Evolutionary conservation across 2,329 filamentous ascomycete species (phyloP).

Genomic region (Xylariaceae sp.): DNA sequence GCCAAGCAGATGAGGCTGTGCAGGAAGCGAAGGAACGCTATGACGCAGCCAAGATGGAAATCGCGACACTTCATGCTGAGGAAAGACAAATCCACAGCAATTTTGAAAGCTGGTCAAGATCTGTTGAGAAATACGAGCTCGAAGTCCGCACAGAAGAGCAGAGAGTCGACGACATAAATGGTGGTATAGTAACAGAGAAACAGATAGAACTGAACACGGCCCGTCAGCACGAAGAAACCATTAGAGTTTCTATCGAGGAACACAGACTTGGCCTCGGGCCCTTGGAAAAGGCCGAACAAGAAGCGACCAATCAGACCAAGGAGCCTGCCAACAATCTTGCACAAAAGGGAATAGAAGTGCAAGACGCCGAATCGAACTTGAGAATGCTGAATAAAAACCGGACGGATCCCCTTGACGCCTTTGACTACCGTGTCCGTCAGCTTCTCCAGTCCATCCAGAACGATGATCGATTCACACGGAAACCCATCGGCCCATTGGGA

Average conservation of each 20-base stretch:
- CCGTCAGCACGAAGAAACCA: conserved; percentile 45
- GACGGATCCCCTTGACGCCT: conserved; percentile 60
- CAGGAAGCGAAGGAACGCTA: conserved; percentile 49
- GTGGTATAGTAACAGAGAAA: conserved; percentile 63
- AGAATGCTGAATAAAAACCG: conserved; percentile 51
- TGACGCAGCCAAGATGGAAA: conserved; percentile 49
- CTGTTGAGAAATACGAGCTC: conserved; percentile 42
- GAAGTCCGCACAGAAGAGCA: conserved; percentile 54
- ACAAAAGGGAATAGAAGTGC: conserved; percentile 52
- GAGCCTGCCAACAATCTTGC: conserved; percentile 33
- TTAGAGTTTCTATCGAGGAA: conserved; percentile 33
- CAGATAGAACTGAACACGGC: conserved; percentile 56
- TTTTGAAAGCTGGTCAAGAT: conserved; percentile 50
- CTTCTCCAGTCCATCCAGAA: conserved; percentile 65
- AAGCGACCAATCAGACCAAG: conserved; percentile 27
- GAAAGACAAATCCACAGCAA: conserved; percentile 61
- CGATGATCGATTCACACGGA: conserved; percentile 64
- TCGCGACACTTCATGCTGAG: conserved; percentile 54
- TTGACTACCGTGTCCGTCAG: conserved; percentile 56
- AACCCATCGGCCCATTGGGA: conserved; percentile 81
- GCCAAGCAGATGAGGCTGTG: conserved; percentile 44
- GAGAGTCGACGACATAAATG: conserved; percentile 64
- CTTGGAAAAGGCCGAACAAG: conserved; percentile 30
- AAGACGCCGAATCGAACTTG: conserved; percentile 48
- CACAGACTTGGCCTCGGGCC: conserved; percentile 25